phyloP scores from a whole-genome alignment of 306 rosid genomes.

The Dicorynia guianensis region DNA sequence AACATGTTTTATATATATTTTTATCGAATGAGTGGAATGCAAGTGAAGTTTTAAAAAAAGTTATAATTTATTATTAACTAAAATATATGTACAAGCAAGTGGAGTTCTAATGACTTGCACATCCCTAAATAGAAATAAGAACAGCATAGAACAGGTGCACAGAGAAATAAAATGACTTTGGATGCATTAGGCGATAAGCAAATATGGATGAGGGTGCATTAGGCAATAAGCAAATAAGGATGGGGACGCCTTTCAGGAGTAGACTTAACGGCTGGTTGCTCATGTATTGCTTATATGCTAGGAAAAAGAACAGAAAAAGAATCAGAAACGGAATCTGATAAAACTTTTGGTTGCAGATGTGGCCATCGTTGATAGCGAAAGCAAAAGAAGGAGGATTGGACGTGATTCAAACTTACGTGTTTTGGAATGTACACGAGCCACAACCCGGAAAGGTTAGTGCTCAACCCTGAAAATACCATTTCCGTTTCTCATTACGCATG shows the following conservation, averaged over 20 bases:
- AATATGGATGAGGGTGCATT: not conserved
- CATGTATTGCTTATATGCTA: conserved; percentile 14
- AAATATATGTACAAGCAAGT: too few species aligned
- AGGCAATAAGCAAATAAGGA: conserved; percentile 29
- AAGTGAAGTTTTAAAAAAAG: too few species aligned
- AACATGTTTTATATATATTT: too few species aligned
- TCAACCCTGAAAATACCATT: too few species aligned
- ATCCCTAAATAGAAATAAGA: too few species aligned
- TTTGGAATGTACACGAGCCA: conserved; percentile 92
- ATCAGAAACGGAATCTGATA: not conserved
- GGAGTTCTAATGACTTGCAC: too few species aligned
- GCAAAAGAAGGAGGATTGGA: conserved; percentile 92
- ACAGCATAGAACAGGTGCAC: too few species aligned
- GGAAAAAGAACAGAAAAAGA: not conserved
- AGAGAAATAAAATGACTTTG: too few species aligned
- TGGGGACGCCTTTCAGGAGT: conserved; percentile 19
- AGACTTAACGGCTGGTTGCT: conserved; percentile 36
- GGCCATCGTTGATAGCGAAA: conserved; percentile 82
- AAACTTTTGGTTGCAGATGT: conserved; percentile 62
- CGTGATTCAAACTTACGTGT: conserved; percentile 92
- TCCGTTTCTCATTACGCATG: too few species aligned
- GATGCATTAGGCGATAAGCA: too few species aligned
- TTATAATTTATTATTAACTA: too few species aligned
- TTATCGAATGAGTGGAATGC: too few species aligned
- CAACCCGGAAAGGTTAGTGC: conserved; percentile 54